Conservation (phyloP, 495 filamentous ascomycete species). For the Venustampulla echinocandica region DNA sequence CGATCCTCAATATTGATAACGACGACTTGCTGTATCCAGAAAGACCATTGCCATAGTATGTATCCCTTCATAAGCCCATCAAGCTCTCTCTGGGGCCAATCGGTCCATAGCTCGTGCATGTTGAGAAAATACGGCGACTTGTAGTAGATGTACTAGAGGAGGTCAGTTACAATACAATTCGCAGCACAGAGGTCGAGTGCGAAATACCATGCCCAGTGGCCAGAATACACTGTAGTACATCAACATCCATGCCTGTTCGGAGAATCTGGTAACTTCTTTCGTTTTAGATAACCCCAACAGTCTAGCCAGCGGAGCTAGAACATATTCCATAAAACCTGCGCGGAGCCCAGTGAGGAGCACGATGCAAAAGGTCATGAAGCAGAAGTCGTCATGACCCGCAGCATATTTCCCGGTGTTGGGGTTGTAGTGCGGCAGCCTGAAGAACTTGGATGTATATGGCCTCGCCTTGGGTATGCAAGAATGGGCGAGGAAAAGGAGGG, state of each 20-base stretch:
- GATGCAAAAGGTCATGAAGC: constrained; percentile 55
- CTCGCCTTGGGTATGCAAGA: constrained; percentile 50
- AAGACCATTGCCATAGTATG: constrained; percentile 63
- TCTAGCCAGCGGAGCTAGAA: constrained; percentile 54
- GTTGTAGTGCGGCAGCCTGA: constrained; percentile 57
- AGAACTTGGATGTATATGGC: constrained; percentile 54
- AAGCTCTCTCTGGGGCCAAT: constrained; percentile 55
- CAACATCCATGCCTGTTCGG: constrained; percentile 66
- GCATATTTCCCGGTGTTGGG: constrained; percentile 44
- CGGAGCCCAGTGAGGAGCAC: constrained; percentile 61
- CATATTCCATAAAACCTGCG: constrained; percentile 56
- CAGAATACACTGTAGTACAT: constrained; percentile 59
- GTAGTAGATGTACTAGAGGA: constrained; percentile 52
- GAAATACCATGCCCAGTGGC: constrained; percentile 60
- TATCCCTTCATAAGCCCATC: constrained; percentile 60
- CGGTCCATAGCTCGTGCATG: constrained; percentile 54
- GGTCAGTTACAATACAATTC: background rate
- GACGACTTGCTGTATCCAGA: constrained; percentile 69
- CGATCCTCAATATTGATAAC: constrained; percentile 69
- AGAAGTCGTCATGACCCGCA: constrained; percentile 56
- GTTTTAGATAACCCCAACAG: constrained; percentile 45
- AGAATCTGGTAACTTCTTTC: constrained; percentile 54
- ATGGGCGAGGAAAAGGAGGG: constrained; percentile 51
- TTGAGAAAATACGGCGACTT: constrained; percentile 59
- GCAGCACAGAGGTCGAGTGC: too few species aligned